Evolutionary conservation across 1,139 yeast genomes (phyloP).

Genomic region (Zygoascus hellenicus): DNA sequence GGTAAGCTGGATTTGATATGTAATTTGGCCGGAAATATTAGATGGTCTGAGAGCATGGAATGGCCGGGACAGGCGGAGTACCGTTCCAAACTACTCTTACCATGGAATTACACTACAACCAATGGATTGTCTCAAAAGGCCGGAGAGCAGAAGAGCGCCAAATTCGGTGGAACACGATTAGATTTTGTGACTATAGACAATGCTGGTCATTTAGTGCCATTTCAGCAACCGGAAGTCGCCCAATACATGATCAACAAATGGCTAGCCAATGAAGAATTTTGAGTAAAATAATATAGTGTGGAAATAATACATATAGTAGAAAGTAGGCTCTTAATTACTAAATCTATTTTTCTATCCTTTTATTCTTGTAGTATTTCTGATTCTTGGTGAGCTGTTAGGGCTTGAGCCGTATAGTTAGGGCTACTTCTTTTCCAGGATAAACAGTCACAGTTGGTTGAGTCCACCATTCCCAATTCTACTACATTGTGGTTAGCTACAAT

Average conservation of each 20-base stretch:
- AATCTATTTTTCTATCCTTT: too few species aligned
- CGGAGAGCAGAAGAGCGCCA: slow-evolving; percentile 53
- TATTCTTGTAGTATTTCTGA: too few species aligned
- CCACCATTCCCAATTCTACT: background rate
- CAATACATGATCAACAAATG: slow-evolving; percentile 70
- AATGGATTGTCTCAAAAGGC: slow-evolving; percentile 32
- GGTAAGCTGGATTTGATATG: slow-evolving; percentile 90
- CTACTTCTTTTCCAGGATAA: too few species aligned
- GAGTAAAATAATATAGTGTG: too few species aligned
- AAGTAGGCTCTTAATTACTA: too few species aligned
- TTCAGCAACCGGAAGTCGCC: slow-evolving; percentile 51
- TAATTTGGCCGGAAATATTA: slow-evolving; percentile 65
- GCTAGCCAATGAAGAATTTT: slow-evolving; percentile 33
- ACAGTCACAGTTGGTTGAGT: background rate
- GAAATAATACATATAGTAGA: too few species aligned
- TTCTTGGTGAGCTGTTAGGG: too few species aligned
- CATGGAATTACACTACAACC: slow-evolving; percentile 32
- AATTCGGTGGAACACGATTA: slow-evolving; percentile 49
- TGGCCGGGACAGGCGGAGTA: slow-evolving; percentile 6
- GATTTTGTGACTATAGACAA: slow-evolving; percentile 57
- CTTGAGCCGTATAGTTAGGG: too few species aligned
- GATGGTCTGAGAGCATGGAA: slow-evolving; percentile 3
- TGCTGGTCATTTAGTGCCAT: slow-evolving; percentile 72
- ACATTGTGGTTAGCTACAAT: background rate
- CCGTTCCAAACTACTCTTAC: background rate